Evolutionary conservation across 1,284 basidiomycete species (phyloP), one percentile per base, ranked within the genome.

Genomic region (Fistulina hepatica): DNA sequence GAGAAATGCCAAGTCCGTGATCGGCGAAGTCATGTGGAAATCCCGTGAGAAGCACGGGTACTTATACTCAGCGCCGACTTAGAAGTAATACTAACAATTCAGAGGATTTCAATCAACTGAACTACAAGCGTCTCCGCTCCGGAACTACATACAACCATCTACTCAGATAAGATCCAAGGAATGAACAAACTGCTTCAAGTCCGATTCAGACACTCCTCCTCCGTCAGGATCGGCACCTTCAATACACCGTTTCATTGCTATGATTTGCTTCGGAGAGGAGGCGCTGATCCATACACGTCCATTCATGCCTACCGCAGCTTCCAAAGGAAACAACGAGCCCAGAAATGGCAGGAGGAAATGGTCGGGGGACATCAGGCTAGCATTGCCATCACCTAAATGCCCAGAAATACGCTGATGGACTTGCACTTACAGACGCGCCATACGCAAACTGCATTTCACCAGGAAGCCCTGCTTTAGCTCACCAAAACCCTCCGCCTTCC

Each of bases 381-480:
- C 9, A 25, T n/a, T 25, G 24, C n/a, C 9, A 9, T n/a, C 9
- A 25, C 24, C 9, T 9, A 25, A 25, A 25, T 25, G 9, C 9
- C n/a, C 34, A 42, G 26, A 35, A 37, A 41, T 8, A 17, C 23
- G 33, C 8, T 22, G 33, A 27, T 40, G 10, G 22, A 24, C 22
- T 16, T 17, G 21, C 7, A 67, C 76, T 55, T 49, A 89, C 86
- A 73, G 62, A 58, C 85, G 71, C 59, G 77, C 82, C 71, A 84
- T 79, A 44, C 73, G 73, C 33, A 90, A 58, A 52, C 81, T 83
- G 50, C 82, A 85, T 40, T 71, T 70, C 11, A 78, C 68, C 35
- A 89, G 50, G 48, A 88, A 86, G 2, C 86, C 86, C 7, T 76
- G 79, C 43, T 79, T 82, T 17, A 91, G 67, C 49, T 88, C 85